Evolutionary conservation across 176 grass and related monocot species (phyloP), one percentile per base, ranked within the genome.

Genomic region (Phoenix roebelenii): DNA sequence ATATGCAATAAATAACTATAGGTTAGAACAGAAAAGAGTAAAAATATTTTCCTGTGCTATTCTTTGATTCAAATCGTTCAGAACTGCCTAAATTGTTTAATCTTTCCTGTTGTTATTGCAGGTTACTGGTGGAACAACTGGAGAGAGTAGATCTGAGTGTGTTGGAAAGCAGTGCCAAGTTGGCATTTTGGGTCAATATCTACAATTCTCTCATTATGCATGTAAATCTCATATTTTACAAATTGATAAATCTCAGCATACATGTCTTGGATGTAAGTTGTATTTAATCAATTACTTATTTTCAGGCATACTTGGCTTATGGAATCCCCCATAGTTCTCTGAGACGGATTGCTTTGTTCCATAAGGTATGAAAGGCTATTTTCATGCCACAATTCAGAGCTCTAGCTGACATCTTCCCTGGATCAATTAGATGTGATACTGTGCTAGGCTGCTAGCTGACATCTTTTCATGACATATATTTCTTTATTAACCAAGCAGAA

Each of bases 171-270:
- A 83, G 52, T 44, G 64, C 77, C 50, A 98, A 98, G 65, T 64
- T 90, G 81, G 81, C 87, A 35, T 98, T 98, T 35, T 98, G 93
- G 93, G 83, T 91, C 70, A 98, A 98, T 65, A 72, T 98, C 63
- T 98, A 98, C 76, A 98, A 98, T 75, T 82, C 87, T 64, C 84
- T 98, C 68, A 54, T 98, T 64, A 91, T 98, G 93, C 93, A 98
- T 81, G 93, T 98, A 88, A 88, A 52, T 83, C 54, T 23, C 28
- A 3, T 3, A 78, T 61, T 66, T 7, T 32, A 44, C 54, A 15
- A 6, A 52, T n/a, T 10, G 16, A 23, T 55, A 49, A 59, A 5
- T 10, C 3, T 32, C 55, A 28, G 10, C 0, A 1, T 17, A 44
- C 32, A 55, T 1, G 6, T n/a, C 15, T 39, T 39, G 7, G 35